Conservation (phyloP, 805 yeast genomes). For the Wickerhamomyces sydowiorum region DNA sequence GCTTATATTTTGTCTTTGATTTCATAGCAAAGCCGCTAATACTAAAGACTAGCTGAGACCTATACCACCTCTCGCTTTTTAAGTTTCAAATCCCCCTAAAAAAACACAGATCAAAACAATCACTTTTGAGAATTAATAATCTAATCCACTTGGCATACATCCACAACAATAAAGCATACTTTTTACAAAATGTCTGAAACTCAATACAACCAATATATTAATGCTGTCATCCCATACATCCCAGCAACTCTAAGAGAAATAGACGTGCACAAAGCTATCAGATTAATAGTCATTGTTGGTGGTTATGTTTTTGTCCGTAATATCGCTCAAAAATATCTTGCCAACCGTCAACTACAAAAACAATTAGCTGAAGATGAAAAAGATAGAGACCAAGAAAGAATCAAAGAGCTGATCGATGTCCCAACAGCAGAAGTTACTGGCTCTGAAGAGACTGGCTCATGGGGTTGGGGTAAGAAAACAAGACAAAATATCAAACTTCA, state of each 20-base stretch:
- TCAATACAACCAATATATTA: background rate
- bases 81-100: too few species aligned
- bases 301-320: constrained; percentile 58
- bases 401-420: constrained; percentile 27
- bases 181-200: constrained; percentile 2
- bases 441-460: constrained; percentile 33
- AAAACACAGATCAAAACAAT: background rate
- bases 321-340: constrained; percentile 50
- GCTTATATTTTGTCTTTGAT: too few species aligned
- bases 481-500: constrained; percentile 53
- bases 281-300: constrained; percentile 48
- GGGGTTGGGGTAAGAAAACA: constrained; percentile 82
- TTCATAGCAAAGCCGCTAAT: too few species aligned
- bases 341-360: constrained; percentile 47
- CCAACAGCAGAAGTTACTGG: constrained; percentile 32
- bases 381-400: constrained; percentile 29
- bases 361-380: constrained; percentile 45
- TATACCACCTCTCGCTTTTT: too few species aligned
- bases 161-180: too few species aligned
- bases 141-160: too few species aligned
- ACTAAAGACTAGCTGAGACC: too few species aligned
- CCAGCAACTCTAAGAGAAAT: constrained; percentile 30
- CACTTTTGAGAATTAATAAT: too few species aligned
- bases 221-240: constrained; percentile 5
- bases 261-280: constrained; percentile 39